Evolutionary conservation across 108 stramenopile species (phyloP).

Genomic region (Skeletonema potamos): DNA sequence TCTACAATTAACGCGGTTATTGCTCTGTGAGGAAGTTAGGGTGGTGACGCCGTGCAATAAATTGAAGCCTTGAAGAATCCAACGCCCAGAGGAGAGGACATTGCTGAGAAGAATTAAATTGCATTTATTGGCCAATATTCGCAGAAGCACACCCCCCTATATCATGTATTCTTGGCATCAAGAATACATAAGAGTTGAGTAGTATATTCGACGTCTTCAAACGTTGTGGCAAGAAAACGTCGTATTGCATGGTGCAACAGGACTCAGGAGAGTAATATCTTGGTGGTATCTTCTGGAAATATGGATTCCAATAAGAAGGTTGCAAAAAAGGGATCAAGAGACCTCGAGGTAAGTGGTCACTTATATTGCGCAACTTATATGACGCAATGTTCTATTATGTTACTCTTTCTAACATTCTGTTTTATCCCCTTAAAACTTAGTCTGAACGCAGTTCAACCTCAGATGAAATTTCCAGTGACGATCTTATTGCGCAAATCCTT

Average conservation of each 20-base stretch:
- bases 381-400: neutral
- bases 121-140: neutral
- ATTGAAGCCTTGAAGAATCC: neutral
- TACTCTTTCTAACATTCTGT: neutral
- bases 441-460: neutral
- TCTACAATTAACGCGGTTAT: neutral
- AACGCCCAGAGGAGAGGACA: neutral
- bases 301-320: neutral
- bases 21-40: neutral
- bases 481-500: conserved; percentile 37
- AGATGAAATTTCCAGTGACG: conserved; percentile 13
- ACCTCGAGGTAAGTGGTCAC: neutral
- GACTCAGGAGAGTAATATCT: neutral
- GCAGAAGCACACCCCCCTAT: neutral
- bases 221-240: neutral
- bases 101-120: neutral
- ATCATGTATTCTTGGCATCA: neutral
- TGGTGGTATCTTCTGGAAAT: neutral
- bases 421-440: neutral
- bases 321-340: neutral
- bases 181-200: neutral
- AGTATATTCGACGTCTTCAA: neutral
- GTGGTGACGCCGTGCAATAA: neutral
- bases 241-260: neutral
- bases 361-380: neutral